phyloP scores from a whole-genome alignment of 306 rosid species.

The Luffa aegyptiaca region DNA sequence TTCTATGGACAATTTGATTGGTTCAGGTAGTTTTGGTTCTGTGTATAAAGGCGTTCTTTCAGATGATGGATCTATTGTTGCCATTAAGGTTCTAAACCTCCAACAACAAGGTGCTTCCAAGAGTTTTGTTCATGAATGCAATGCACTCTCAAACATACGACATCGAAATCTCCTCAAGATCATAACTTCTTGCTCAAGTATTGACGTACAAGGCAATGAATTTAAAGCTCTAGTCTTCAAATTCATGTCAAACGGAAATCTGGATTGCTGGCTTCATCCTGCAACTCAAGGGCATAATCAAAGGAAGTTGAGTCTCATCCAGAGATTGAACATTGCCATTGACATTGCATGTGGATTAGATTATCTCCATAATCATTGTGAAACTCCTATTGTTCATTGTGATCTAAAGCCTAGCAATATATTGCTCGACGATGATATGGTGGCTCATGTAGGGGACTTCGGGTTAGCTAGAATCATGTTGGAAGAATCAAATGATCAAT shows the following conservation, averaged over 20 bases:
- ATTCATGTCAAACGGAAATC: neutral
- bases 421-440: conserved; percentile 10
- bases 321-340: neutral
- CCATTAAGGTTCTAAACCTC: neutral
- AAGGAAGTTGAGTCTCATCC: neutral
- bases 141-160: neutral
- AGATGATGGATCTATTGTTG: neutral
- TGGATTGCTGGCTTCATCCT: neutral
- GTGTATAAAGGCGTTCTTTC: neutral
- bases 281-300: neutral
- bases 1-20: neutral
- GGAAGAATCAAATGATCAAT: conserved; percentile 2
- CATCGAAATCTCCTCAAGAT: neutral
- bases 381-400: conserved; percentile 23
- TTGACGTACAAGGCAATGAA: neutral
- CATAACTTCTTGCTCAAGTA: neutral
- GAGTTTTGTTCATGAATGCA: neutral
- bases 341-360: neutral
- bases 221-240: neutral
- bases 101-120: neutral
- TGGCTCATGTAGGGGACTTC: conserved; percentile 18
- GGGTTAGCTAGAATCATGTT: conserved; percentile 13
- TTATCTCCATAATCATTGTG: conserved; percentile 23
- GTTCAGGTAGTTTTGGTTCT: neutral
- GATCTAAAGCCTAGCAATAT: conserved; percentile 24